phyloP scores from a whole-genome alignment of 805 yeast genomes.

The Suhomyces pyralidae region DNA sequence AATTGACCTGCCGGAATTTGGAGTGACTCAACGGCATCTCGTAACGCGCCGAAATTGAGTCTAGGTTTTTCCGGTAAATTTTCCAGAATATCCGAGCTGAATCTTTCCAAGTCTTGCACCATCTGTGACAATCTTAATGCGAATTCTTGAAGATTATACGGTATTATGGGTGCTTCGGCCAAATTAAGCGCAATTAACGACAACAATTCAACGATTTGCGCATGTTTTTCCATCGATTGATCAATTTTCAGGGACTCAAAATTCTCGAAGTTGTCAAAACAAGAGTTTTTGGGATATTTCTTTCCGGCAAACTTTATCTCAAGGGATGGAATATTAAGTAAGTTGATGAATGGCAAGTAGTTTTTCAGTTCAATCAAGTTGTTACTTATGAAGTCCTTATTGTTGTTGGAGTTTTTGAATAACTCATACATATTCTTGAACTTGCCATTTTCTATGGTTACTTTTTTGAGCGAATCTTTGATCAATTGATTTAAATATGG shows the following conservation, averaged over 20 bases:
- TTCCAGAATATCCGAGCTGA: slow-evolving; percentile 19
- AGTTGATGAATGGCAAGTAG: slow-evolving; percentile 62
- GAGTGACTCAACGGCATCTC: slow-evolving; percentile 21
- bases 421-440: slow-evolving; percentile 25
- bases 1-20: slow-evolving; percentile 42
- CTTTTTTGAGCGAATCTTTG: slow-evolving; percentile 36
- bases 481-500: slow-evolving; percentile 59
- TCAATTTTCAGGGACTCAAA: slow-evolving; percentile 50
- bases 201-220: slow-evolving; percentile 53
- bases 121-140: slow-evolving; percentile 44
- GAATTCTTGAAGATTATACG: slow-evolving; percentile 54
- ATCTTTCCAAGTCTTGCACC: slow-evolving; percentile 45
- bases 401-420: slow-evolving; percentile 21
- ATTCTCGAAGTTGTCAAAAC: slow-evolving; percentile 62
- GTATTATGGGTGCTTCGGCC: slow-evolving; percentile 76
- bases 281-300: slow-evolving; percentile 50
- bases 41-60: slow-evolving; percentile 23
- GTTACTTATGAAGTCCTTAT: slow-evolving; percentile 25
- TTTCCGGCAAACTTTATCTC: slow-evolving; percentile 50
- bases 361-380: slow-evolving; percentile 50
- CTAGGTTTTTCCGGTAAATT: slow-evolving; percentile 13
- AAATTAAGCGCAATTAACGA: slow-evolving; percentile 53
- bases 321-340: slow-evolving; percentile 67
- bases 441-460: slow-evolving; percentile 9
- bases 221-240: slow-evolving; percentile 53